These are phyloP conservation scores for Thalassiosira mediterranea DNA, from an alignment of 352 stramenopile species.

Conservation along the genomic window DNA sequence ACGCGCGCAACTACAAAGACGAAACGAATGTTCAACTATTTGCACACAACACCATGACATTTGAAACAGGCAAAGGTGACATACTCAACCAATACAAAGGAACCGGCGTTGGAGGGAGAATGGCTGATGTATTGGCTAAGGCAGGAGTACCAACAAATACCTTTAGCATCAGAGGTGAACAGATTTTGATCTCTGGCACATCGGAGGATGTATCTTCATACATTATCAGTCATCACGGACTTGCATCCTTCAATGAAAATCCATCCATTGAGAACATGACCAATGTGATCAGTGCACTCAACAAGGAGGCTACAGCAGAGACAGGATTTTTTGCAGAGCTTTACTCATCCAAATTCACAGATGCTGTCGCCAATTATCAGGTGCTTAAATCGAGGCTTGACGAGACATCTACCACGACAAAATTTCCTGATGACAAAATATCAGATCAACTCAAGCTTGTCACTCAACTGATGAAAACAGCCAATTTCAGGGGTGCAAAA, in stretches of 20 bases:
- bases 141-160: conserved; percentile 29
- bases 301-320: conserved; percentile 10
- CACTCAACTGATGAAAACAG: conserved; percentile 60
- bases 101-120: conserved; percentile 79
- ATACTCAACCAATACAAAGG: conserved; percentile 1
- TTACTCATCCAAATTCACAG: conserved; percentile 10
- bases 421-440: not conserved
- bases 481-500: conserved; percentile 31
- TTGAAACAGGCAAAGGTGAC: conserved; percentile 31
- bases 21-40: conserved; percentile 71
- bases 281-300: conserved; percentile 3
- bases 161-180: not conserved
- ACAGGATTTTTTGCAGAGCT: conserved; percentile 27
- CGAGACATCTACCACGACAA: not conserved
- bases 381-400: not conserved
- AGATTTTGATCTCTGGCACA: not conserved
- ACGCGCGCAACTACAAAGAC: conserved; percentile 52
- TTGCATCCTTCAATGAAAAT: conserved; percentile 6
- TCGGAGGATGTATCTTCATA: not conserved
- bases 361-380: not conserved
- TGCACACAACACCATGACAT: conserved; percentile 70
- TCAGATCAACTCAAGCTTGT: not conserved
- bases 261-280: not conserved
- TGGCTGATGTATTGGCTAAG: conserved; percentile 58
- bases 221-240: not conserved